Evolutionary conservation across 2,329 filamentous ascomycete genomes (phyloP).

Genomic region (Anthostomella pinea): DNA sequence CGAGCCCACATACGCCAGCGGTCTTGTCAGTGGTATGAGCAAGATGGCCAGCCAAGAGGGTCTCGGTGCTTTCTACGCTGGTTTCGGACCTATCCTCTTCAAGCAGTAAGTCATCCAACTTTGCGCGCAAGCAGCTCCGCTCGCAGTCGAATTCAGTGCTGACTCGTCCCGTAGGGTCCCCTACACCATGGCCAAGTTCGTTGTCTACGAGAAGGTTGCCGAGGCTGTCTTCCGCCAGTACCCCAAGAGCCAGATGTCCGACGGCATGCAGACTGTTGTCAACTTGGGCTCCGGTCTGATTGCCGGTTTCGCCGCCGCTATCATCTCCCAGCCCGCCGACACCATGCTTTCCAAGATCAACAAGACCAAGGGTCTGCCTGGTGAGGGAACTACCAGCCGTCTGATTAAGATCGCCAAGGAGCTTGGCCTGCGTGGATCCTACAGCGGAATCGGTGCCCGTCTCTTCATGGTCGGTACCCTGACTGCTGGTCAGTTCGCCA

Average conservation of each 20-base stretch:
- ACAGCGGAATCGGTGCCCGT: conserved; percentile 69
- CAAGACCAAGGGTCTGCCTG: conserved; percentile 72
- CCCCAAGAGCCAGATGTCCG: conserved; percentile 61
- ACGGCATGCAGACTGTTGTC: conserved; percentile 63
- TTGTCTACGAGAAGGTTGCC: conserved; percentile 73
- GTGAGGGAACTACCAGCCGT: conserved; percentile 68
- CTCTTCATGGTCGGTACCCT: conserved; percentile 70
- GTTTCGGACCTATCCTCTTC: conserved; percentile 70
- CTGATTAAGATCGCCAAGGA: conserved; percentile 74
- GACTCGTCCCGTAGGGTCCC: conserved; percentile 53
- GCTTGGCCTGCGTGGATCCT: conserved; percentile 66
- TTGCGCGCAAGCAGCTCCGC: no score
- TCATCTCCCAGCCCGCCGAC: conserved; percentile 74
- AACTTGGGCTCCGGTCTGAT: conserved; percentile 73
- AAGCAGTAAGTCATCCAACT: conserved; percentile 65
- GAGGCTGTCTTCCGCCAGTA: conserved; percentile 59
- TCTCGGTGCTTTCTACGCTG: conserved; percentile 71
- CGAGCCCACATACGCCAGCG: conserved; percentile 66
- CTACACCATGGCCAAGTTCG: conserved; percentile 81
- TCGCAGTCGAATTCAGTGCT: conserved; percentile 6
- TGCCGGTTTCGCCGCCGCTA: conserved; percentile 72
- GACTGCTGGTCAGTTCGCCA: conserved; percentile 71
- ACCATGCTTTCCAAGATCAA: conserved; percentile 83
- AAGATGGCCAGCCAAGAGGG: conserved; percentile 70
- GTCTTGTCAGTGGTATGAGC: conserved; percentile 63